Evolutionary conservation across 768 basidiomycete genomes (phyloP).

Genomic region (Phylloporus rhodoxanthus): DNA sequence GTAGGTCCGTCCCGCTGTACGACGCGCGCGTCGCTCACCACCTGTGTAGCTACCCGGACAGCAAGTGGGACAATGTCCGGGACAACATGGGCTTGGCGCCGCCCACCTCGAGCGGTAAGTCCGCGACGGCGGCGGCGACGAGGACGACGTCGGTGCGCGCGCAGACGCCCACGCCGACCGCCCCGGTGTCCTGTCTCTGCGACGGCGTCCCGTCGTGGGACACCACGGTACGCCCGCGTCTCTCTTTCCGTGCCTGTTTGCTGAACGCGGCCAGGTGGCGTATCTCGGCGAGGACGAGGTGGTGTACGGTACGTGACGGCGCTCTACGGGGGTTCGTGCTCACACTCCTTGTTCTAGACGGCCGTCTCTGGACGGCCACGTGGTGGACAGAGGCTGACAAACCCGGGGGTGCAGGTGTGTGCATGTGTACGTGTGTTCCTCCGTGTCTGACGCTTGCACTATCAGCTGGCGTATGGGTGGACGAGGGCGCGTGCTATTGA

Average conservation of each 20-base stretch:
- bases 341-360: slow-evolving; percentile 23
- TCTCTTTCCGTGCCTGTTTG: slow-evolving; percentile 5
- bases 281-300: slow-evolving; percentile 35
- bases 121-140: not conserved
- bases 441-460: no score
- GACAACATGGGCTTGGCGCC: slow-evolving; percentile 49
- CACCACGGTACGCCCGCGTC: slow-evolving; percentile 26
- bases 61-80: slow-evolving; percentile 67
- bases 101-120: not conserved
- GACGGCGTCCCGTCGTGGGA: slow-evolving; percentile 39
- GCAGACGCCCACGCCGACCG: slow-evolving; percentile 14
- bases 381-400: slow-evolving; percentile 45
- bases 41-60: slow-evolving; percentile 49
- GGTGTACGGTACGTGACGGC: slow-evolving; percentile 33
- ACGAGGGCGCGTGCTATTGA: no score
- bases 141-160: not conserved
- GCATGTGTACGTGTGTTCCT: not conserved
- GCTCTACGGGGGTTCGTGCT: not conserved
- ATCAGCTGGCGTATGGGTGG: no score
- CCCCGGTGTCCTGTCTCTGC: slow-evolving; percentile 33
- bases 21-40: not conserved
- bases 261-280: slow-evolving; percentile 22
- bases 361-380: slow-evolving; percentile 45
- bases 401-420: slow-evolving; percentile 25
- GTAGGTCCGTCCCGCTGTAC: slow-evolving; percentile 26